Base-by-base conservation (phyloP, 1,284 basidiomycete species). In the Tilletia horrida region DNA sequence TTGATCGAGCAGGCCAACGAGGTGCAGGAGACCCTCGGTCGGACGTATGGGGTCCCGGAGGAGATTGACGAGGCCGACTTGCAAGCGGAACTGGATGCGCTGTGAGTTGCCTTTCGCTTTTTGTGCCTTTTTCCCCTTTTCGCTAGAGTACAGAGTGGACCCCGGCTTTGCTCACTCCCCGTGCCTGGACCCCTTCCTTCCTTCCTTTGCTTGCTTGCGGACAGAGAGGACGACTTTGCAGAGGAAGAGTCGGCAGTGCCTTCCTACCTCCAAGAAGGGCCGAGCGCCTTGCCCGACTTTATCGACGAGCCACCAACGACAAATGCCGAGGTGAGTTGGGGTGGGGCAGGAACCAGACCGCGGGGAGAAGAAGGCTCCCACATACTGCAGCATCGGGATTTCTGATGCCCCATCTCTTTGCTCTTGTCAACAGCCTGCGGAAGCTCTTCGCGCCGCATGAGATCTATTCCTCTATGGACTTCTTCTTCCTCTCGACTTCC, bases 11-110 rank as follows among this genome's bases (percentile, higher is more conserved):
- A 95, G 82, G 92, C 94, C 1, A 97, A 97, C 80, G 95, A 98
- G 82, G 93, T 99, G 64, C 95, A 98, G 81, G 95, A 97, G 82
- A 89, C 90, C 44, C 84, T 99, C 47, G 92, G 91, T 11, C 86
- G 95, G 71, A 95, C 92, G 42, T 99, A 98, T 82, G 92, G 90
- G 31, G 92, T 98, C 0, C 95, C 95, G 16, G 96, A 99, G 75
- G 96, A 98, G 82, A 86, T 99, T 57, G 96, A 99, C 84, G 95
- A 99, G 82, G 92, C 90, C 14, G 96, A 98, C 82, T 86, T 99
- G 3, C 90, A 97, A 86, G 96, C 96, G 63, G 95, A 95, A 45
- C 66, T 80, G 45, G 80, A 81, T 66, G 79, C 78, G 1, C 52
- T 78, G 67, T 75, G 55, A 29, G 69, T 63, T n/a, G n/a, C n/a